Conservation (phyloP, 192 early-diverging fungal species). For the Entophlyctis luteolus region DNA sequence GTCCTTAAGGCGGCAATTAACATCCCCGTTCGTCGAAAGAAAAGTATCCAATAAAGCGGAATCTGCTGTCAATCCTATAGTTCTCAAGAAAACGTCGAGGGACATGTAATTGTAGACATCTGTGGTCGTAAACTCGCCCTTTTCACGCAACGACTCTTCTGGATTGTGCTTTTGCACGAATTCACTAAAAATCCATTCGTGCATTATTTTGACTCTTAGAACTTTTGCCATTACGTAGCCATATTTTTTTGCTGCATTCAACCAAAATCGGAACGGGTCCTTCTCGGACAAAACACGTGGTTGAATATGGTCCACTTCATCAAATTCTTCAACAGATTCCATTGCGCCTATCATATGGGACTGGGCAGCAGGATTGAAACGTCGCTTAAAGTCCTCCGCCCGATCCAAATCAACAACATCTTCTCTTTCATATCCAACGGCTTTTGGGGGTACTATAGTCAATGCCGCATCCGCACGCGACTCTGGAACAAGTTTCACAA, state of each 20-base stretch:
- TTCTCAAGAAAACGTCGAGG: constrained; percentile 38
- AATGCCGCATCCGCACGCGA: background rate
- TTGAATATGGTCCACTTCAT: background rate
- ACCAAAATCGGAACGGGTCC: constrained; percentile 23
- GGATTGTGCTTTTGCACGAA: background rate
- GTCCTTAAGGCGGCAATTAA: constrained; percentile 5
- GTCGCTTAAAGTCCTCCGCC: background rate
- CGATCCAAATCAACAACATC: constrained; percentile 25
- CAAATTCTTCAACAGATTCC: background rate
- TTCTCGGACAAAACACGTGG: background rate
- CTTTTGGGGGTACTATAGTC: background rate
- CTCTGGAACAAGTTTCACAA: too few species aligned
- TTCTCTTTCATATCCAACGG: background rate
- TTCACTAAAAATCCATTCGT: constrained; percentile 34
- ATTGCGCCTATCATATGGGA: background rate
- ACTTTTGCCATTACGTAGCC: constrained; percentile 37
- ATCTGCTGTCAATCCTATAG: constrained; percentile 19
- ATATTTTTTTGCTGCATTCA: constrained; percentile 30
- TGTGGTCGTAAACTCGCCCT: constrained; percentile 1
- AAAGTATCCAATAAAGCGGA: background rate
- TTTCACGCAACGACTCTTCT: background rate
- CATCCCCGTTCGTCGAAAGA: background rate
- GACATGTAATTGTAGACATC: constrained; percentile 32
- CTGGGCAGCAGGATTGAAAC: background rate
- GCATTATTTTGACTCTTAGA: constrained; percentile 17